A percentile compares a stretch with the other conserved stretches of the same genome.
Evolutionary conservation across 257 asterid species (phyloP).

Genomic region (Knoxia roxburghii): DNA sequence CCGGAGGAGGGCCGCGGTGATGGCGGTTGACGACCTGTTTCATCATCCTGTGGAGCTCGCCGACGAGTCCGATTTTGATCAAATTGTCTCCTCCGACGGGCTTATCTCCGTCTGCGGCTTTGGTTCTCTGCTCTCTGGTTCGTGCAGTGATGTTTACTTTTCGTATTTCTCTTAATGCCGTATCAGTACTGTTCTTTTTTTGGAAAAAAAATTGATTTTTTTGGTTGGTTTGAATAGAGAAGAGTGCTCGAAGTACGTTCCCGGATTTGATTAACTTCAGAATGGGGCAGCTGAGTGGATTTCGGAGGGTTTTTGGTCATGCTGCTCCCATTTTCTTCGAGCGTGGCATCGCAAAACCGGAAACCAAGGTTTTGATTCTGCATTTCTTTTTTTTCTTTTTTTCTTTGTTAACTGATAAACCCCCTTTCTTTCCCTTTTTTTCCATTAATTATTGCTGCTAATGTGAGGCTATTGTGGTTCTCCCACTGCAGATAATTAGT

Average conservation of each 20-base stretch:
- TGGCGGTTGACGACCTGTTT: constrained; percentile 21
- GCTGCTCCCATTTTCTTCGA: constrained; percentile 90
- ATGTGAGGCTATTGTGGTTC: no score
- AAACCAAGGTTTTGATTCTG: constrained; percentile 62
- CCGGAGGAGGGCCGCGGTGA: background rate
- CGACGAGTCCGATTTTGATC: constrained; percentile 66
- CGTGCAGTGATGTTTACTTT: constrained; percentile 10
- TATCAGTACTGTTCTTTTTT: background rate
- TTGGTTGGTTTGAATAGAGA: constrained; percentile 36
- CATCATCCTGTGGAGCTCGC: constrained; percentile 41
- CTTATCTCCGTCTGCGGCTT: constrained; percentile 79
- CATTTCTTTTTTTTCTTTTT: background rate
- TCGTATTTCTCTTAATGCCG: background rate
- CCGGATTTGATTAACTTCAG: constrained; percentile 88
- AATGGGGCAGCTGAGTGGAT: constrained; percentile 72
- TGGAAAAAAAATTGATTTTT: background rate
- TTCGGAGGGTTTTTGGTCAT: constrained; percentile 89
- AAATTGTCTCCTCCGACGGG: constrained; percentile 68
- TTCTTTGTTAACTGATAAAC: background rate
- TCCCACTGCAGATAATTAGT: background rate
- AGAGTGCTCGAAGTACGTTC: constrained; percentile 94
- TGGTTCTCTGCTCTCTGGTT: constrained; percentile 95
- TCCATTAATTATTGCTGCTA: background rate
- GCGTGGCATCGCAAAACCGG: constrained; percentile 78
- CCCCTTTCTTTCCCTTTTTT: background rate